Percentiles rank a stretch among this genome's conserved stretches.
These are phyloP conservation scores for Metschnikowia arizonensis DNA, from an alignment of 805 yeast species.

Conservation along the genomic window DNA sequence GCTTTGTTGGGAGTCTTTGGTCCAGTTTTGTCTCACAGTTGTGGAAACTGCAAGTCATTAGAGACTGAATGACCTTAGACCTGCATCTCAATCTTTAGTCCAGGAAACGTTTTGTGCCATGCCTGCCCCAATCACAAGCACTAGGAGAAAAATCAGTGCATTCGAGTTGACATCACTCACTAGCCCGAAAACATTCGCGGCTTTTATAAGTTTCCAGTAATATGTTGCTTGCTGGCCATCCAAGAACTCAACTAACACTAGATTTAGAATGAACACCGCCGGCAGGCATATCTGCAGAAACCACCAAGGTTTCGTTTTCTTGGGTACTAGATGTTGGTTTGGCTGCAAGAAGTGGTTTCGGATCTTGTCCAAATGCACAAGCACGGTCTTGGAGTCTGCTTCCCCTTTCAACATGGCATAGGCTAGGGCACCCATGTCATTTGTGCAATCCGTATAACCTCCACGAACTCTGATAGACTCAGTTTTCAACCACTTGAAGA, in stretches of 20 bases:
- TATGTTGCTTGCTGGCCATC: not conserved
- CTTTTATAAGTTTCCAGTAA: not conserved
- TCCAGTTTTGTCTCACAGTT: not conserved
- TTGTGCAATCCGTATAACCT: constrained; percentile 2
- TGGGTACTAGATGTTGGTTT: not conserved
- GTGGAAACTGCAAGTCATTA: too few species aligned
- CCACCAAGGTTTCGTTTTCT: not conserved
- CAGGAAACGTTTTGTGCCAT: not conserved
- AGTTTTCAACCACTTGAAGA: constrained; percentile 27
- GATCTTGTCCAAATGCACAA: not conserved
- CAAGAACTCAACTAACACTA: not conserved
- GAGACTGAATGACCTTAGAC: too few species aligned
- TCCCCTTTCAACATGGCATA: constrained; percentile 33
- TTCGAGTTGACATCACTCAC: not conserved
- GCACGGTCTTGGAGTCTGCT: not conserved
- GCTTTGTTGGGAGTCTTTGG: not conserved
- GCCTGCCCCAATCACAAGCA: not conserved
- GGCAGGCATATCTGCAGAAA: not conserved
- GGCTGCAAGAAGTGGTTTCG: not conserved
- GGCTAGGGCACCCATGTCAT: constrained; percentile 21
- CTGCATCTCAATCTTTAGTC: too few species aligned
- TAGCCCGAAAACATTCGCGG: not conserved
- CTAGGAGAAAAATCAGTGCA: not conserved
- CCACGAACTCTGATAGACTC: constrained; percentile 1
- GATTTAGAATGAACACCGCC: not conserved